A percentile compares a stretch with the other conserved stretches of the same genome.
Conservation (phyloP, 805 yeast species). For the Ogataea sp. region DNA sequence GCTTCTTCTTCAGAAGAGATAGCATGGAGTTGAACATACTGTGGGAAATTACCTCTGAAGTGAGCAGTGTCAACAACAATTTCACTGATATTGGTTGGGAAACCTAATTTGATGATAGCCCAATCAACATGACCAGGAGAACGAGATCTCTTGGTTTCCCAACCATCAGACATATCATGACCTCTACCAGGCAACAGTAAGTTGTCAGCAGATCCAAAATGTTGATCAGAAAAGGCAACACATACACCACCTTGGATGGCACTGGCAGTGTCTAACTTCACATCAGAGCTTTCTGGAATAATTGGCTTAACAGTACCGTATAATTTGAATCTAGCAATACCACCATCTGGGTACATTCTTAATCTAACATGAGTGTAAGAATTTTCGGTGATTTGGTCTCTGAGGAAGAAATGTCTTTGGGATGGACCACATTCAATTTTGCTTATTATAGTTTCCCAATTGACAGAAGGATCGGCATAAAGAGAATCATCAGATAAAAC, state of each 20-base stretch:
- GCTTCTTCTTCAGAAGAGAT: constrained; percentile 27
- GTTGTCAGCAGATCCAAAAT: constrained; percentile 89
- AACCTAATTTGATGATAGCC: constrained; percentile 80
- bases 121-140: constrained; percentile 81
- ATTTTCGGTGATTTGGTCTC: constrained; percentile 47
- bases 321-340: constrained; percentile 88
- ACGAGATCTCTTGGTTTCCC: constrained; percentile 95
- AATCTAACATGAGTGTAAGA: constrained; percentile 74
- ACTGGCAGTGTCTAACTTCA: constrained; percentile 65
- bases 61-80: constrained; percentile 86
- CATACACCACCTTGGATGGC: constrained; percentile 88
- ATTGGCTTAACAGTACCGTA: constrained; percentile 82
- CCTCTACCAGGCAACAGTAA: constrained; percentile 91
- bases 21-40: constrained; percentile 64
- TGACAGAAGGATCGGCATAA: constrained; percentile 17
- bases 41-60: constrained; percentile 93
- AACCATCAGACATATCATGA: constrained; percentile 93
- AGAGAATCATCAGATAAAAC: constrained; percentile 27
- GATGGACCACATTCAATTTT: constrained; percentile 83
- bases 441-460: constrained; percentile 68
- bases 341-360: constrained; percentile 97
- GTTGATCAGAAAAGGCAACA: constrained; percentile 79
- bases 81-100: constrained; percentile 44
- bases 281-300: constrained; percentile 36
- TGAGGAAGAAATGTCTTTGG: constrained; percentile 74